Conservation (phyloP, 257 asterid species). For the Capsicum rhomboideum region DNA sequence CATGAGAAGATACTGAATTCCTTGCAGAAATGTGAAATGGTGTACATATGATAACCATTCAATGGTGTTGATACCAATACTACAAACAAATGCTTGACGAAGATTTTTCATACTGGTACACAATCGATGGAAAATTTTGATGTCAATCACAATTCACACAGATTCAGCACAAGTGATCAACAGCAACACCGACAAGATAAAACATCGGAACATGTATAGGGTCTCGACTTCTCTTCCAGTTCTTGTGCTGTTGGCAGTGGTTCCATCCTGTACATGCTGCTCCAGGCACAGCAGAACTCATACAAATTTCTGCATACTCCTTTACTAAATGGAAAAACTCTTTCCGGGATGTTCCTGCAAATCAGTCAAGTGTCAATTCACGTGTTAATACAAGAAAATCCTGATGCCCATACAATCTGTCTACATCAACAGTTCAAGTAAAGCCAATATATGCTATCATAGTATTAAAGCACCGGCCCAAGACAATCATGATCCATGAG, state of each 20-base stretch:
- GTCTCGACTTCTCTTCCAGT: constrained; percentile 58
- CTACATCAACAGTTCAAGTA: not conserved
- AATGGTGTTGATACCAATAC: not conserved
- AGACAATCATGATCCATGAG: not conserved
- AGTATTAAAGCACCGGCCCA: not conserved
- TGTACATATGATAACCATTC: not conserved
- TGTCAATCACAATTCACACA: not conserved
- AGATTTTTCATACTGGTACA: not conserved
- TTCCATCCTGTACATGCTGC: constrained; percentile 52
- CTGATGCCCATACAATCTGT: not conserved
- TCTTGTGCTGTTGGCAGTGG: constrained; percentile 57
- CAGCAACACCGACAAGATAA: constrained; percentile 79
- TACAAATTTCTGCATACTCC: constrained; percentile 79
- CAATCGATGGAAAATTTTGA: not conserved
- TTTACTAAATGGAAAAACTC: constrained; percentile 74
- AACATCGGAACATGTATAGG: constrained; percentile 59
- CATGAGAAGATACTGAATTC: too few species aligned
- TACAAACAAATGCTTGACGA: not conserved
- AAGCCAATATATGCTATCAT: not conserved
- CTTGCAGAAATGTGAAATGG: too few species aligned
- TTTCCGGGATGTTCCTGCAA: constrained; percentile 69
- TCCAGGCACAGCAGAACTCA: constrained; percentile 52
- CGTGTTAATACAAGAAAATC: not conserved
- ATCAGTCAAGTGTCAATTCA: not conserved
- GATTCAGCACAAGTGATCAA: not conserved